Conservation (phyloP, 805 yeast genomes). For the Candida ficus region DNA sequence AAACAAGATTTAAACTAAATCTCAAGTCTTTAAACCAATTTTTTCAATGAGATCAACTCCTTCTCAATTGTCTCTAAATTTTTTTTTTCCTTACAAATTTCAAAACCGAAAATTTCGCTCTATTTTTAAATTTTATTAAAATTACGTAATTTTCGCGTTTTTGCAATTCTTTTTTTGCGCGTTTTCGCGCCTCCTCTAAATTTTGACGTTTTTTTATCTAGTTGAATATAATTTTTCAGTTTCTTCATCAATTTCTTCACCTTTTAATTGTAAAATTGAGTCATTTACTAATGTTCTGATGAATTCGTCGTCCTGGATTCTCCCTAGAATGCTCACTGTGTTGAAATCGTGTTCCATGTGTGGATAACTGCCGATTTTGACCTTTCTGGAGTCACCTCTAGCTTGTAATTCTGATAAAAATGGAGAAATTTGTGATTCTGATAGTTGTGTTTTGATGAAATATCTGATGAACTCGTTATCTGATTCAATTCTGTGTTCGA, state of each 20-base stretch:
- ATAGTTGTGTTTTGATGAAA: constrained; percentile 54
- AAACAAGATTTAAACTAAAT: too few species aligned
- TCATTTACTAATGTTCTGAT: constrained; percentile 42
- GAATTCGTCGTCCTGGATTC: constrained; percentile 29
- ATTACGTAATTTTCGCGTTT: neutral
- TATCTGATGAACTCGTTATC: constrained; percentile 35
- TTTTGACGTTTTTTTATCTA: neutral
- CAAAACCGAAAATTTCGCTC: too few species aligned
- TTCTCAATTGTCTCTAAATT: too few species aligned
- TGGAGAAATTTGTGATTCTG: constrained; percentile 70
- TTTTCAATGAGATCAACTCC: too few species aligned
- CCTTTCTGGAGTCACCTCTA: constrained; percentile 27
- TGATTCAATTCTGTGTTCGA: constrained; percentile 28
- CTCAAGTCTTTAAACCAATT: too few species aligned
- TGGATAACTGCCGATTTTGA: constrained; percentile 84
- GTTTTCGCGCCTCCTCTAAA: too few species aligned
- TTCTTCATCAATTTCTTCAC: constrained; percentile 50
- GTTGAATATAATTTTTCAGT: constrained; percentile 40
- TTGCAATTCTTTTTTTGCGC: too few species aligned
- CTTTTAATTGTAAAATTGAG: constrained; percentile 44
- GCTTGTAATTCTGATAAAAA: constrained; percentile 48
- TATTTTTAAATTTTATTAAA: too few species aligned
- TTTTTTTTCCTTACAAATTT: too few species aligned
- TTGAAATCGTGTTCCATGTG: constrained; percentile 59
- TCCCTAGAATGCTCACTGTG: constrained; percentile 74